Conservation (phyloP, 2,329 filamentous ascomycete genomes). For the Aspergillus aculeatus region DNA sequence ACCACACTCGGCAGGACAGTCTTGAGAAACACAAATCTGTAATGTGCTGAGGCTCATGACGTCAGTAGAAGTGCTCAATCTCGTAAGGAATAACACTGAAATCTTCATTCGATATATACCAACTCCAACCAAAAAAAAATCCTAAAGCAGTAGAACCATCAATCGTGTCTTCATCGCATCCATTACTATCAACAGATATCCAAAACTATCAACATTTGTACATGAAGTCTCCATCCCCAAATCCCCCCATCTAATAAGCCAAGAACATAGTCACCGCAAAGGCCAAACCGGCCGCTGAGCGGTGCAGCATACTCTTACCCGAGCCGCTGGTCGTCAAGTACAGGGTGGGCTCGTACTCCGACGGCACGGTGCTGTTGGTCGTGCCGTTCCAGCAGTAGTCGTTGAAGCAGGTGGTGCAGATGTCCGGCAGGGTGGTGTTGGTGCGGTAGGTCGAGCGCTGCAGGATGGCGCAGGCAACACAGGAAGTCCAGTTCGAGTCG, state of each 20-base stretch:
- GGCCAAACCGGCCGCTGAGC: slow-evolving; percentile 4
- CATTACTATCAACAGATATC: neutral
- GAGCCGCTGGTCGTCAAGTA: slow-evolving; percentile 8
- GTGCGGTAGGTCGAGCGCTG: slow-evolving; percentile 73
- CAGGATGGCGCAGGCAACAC: slow-evolving; percentile 84
- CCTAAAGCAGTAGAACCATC: neutral
- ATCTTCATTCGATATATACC: neutral
- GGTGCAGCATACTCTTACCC: slow-evolving; percentile 1
- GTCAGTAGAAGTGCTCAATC: no score
- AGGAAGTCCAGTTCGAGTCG: slow-evolving; percentile 73
- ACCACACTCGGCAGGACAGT: no score
- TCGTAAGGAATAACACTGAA: no score
- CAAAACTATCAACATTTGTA: neutral
- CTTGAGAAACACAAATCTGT: no score
- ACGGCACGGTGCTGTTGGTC: slow-evolving; percentile 33
- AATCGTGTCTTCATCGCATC: neutral
- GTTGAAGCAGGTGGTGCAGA: slow-evolving; percentile 73
- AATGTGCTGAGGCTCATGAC: no score
- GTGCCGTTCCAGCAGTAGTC: slow-evolving; percentile 95
- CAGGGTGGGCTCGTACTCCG: slow-evolving; percentile 10
- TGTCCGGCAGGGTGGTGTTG: slow-evolving; percentile 64
- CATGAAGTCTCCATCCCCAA: neutral
- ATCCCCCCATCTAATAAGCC: neutral
- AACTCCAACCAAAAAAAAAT: neutral
- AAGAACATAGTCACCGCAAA: slow-evolving; percentile 3